Conservation (phyloP, 1,284 basidiomycete genomes). For the Pascua guehoae region DNA sequence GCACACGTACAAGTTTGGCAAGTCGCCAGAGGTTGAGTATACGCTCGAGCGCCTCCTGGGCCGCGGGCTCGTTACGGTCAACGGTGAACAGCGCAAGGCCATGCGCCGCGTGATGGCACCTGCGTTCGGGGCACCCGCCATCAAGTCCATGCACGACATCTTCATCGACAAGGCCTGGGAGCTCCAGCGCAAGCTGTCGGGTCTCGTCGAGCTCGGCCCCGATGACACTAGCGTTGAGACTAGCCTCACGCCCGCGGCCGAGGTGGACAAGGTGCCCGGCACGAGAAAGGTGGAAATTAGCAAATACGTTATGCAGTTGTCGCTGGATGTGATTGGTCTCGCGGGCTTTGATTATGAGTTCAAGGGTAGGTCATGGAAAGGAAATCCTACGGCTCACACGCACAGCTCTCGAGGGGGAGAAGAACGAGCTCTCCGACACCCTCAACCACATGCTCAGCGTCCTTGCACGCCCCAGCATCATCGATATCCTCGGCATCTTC, state of each 20-base stretch:
- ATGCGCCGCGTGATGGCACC: slow-evolving; percentile 53
- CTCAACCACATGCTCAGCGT: slow-evolving; percentile 34
- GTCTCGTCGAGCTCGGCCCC: slow-evolving; percentile 11
- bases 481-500: slow-evolving; percentile 60
- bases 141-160: slow-evolving; percentile 54
- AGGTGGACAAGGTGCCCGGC: slow-evolving; percentile 7
- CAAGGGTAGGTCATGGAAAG: slow-evolving; percentile 10
- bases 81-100: slow-evolving; percentile 55
- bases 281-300: slow-evolving; percentile 54
- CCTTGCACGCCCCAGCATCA: slow-evolving; percentile 49
- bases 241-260: slow-evolving; percentile 13
- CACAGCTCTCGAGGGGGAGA: not conserved
- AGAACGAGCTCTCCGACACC: slow-evolving; percentile 38
- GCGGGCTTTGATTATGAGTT: slow-evolving; percentile 64
- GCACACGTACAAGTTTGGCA: slow-evolving; percentile 62
- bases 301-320: slow-evolving; percentile 59
- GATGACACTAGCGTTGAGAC: slow-evolving; percentile 1
- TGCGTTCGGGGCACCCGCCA: slow-evolving; percentile 45
- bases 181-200: slow-evolving; percentile 44
- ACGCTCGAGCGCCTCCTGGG: slow-evolving; percentile 52
- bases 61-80: slow-evolving; percentile 41
- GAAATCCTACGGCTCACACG: too few relatives aligned
- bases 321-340: slow-evolving; percentile 64
- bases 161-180: slow-evolving; percentile 63
- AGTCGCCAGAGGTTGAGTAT: slow-evolving; percentile 61